These are phyloP conservation scores for Toxicodendron radicans DNA, from an alignment of 345 rosid genomes.

Conservation along the genomic window DNA sequence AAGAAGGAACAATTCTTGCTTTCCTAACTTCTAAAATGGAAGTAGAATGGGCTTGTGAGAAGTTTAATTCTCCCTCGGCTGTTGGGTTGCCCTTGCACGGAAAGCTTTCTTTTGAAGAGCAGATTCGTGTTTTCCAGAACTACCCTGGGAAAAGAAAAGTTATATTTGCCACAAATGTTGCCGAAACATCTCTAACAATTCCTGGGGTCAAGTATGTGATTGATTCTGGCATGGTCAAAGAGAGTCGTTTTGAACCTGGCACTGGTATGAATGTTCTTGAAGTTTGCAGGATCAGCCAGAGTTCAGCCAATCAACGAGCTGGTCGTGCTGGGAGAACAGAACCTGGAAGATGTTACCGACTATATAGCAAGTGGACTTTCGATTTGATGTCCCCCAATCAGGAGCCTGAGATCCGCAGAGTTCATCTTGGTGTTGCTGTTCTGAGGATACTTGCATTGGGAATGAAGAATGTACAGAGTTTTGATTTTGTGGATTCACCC, in stretches of 20 bases:
- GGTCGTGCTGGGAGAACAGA: conserved; percentile 98
- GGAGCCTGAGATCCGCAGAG: conserved; percentile 88
- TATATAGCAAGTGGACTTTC: conserved; percentile 56
- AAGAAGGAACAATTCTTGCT: conserved; percentile 82
- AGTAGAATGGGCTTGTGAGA: conserved; percentile 93
- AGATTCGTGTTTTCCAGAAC: conserved; percentile 56
- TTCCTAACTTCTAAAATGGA: conserved; percentile 89
- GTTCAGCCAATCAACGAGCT: conserved; percentile 89
- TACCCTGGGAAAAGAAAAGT: conserved; percentile 75
- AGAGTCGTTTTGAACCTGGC: conserved; percentile 69
- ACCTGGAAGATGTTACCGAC: conserved; percentile 84
- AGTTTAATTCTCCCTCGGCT: conserved; percentile 55
- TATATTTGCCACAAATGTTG: conserved; percentile 86
- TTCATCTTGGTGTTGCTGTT: conserved; percentile 89
- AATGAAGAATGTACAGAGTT: conserved; percentile 48
- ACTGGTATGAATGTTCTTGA: conserved; percentile 84
- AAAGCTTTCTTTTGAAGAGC: conserved; percentile 75
- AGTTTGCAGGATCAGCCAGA: conserved; percentile 69
- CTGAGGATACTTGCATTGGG: conserved; percentile 83
- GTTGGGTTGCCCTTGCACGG: conserved; percentile 82
- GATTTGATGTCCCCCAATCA: conserved; percentile 61
- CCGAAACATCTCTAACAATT: conserved; percentile 95
- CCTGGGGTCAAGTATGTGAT: conserved; percentile 90
- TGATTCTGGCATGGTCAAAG: conserved; percentile 86
- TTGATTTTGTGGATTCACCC: conserved; percentile 93